Conservation (phyloP, 345 rosid species). For the Heritiera fomes region DNA sequence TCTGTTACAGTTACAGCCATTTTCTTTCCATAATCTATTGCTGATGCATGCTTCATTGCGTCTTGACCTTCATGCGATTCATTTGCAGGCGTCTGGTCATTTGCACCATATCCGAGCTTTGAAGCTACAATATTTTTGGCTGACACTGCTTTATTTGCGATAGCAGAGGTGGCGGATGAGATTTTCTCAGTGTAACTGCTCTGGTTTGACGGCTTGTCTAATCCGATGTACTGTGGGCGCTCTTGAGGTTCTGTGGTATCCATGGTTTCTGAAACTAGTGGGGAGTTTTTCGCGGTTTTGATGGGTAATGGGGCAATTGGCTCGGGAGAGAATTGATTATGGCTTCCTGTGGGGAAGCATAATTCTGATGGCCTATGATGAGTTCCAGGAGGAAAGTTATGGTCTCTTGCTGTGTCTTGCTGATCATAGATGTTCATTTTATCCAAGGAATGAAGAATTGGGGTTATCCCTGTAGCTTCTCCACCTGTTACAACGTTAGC, state of each 20-base stretch:
- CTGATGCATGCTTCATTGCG: slow-evolving; percentile 19
- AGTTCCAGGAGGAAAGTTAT: background rate
- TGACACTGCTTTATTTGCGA: slow-evolving; percentile 45
- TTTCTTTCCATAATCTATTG: slow-evolving; percentile 46
- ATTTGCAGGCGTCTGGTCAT: slow-evolving; percentile 5
- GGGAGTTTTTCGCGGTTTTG: slow-evolving; percentile 10
- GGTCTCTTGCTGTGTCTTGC: slow-evolving; percentile 14
- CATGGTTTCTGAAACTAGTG: background rate
- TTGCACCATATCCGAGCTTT: slow-evolving; percentile 54
- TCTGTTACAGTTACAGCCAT: slow-evolving; percentile 43
- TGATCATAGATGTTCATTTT: slow-evolving; percentile 39
- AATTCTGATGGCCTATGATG: slow-evolving; percentile 3
- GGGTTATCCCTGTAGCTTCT: slow-evolving; percentile 36
- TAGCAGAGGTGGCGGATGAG: slow-evolving; percentile 45
- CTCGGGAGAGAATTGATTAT: slow-evolving; percentile 60
- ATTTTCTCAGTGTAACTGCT: slow-evolving; percentile 42
- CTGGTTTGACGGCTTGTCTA: slow-evolving; percentile 26
- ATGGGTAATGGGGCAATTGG: slow-evolving; percentile 18
- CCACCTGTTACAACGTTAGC: slow-evolving; percentile 31
- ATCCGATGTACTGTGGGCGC: background rate
- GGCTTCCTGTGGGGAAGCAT: slow-evolving; percentile 46
- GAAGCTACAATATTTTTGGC: slow-evolving; percentile 57
- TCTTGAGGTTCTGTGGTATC: slow-evolving; percentile 6
- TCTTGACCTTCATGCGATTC: slow-evolving; percentile 15
- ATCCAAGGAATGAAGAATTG: slow-evolving; percentile 38